Conservation (phyloP, 495 filamentous ascomycete species). For the Penicillium nucicola region DNA sequence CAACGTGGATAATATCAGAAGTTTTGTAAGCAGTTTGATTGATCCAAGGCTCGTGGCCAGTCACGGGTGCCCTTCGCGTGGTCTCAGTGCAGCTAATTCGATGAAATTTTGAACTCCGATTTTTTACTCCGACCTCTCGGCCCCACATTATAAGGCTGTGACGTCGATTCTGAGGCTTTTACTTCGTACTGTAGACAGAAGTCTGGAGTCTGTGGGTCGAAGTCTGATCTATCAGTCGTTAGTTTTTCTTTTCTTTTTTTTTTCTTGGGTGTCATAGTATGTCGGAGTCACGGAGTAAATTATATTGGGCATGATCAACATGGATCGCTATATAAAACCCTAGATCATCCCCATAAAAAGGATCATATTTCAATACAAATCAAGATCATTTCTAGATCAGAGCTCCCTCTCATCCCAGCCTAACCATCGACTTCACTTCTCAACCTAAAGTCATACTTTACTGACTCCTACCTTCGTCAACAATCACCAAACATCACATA, state of each 20-base stretch:
- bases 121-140: slow-evolving; percentile 6
- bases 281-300: slow-evolving; percentile 11
- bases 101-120: slow-evolving; percentile 6
- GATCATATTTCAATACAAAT: background rate
- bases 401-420: background rate
- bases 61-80: too few species aligned
- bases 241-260: background rate
- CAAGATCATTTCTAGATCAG: background rate
- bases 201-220: slow-evolving; percentile 8
- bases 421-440: too few species aligned
- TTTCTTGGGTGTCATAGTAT: slow-evolving; percentile 11
- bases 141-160: slow-evolving; percentile 7
- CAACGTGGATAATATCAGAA: too few species aligned
- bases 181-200: slow-evolving; percentile 9
- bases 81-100: background rate
- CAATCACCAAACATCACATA: too few species aligned
- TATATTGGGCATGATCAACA: slow-evolving; percentile 10
- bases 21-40: background rate
- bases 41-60: background rate
- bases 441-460: background rate
- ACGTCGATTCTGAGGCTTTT: slow-evolving; percentile 11
- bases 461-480: background rate
- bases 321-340: slow-evolving; percentile 8
- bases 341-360: background rate
- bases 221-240: background rate